Base-by-base conservation (phyloP, 495 filamentous ascomycete genomes). In the Penicillium taxi region DNA sequence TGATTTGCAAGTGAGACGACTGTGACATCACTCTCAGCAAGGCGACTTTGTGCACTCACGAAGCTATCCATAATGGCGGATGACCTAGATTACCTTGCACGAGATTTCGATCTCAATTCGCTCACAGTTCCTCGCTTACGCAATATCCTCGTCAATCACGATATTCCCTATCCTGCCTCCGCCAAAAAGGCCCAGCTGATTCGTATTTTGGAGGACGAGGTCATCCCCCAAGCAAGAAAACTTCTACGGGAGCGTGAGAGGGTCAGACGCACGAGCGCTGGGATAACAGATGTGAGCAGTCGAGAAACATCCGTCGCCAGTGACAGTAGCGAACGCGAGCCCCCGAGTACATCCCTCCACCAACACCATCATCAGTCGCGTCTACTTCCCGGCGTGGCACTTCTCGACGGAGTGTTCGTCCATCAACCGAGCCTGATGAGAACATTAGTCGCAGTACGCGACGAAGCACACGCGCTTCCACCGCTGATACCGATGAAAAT, bases 181-280 rank as follows among this genome's bases (percentile, higher is more conserved):
- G 78, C 82, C 22, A 96, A 96, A 61, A 98, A 98, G 64, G 60
- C 77, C 1, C 80, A 94, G 45, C 79, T 98, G 26, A 64, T 98
- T 37, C 76, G 82, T 3, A 69, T 96, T 18, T 86, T 98, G 56
- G 80, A 83, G 48, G 69, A 84, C 26, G 69, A 90, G 39, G 73
- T 98, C 24, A 61, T 82, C 6, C 85, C 91, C 1, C 76, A 85
- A 47, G 78, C 86, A 5, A 74, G 71, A 42, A 84, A 80, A 52
- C 73, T 94, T 9, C 63, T 93, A 18, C 71, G 73, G n/a, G 75
- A 79, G 15, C 77, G 81, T 42, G 77, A 82, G 20, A 72, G 79
- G 20, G 86, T 85, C 9, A 81, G 82, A 64, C 75, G 87, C 26
- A 83, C 81, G 4, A 85, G 85, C 48, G 76, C 67, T 50, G 93